Conservation (phyloP, 2,329 filamentous ascomycete species). For the Rhinocladiella mackenziei region DNA sequence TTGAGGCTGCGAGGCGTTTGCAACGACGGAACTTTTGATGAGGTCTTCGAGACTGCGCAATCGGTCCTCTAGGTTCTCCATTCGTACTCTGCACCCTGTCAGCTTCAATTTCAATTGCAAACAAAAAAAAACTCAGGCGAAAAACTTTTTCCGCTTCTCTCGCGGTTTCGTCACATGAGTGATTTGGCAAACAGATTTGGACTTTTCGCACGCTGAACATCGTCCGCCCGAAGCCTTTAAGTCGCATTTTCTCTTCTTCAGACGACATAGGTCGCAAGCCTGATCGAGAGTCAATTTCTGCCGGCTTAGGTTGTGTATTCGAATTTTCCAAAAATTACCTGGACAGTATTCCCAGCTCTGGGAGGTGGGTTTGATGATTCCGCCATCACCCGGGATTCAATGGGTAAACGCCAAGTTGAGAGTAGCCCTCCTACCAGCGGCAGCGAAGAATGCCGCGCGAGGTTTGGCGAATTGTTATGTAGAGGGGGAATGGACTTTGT, state of each 20-base stretch:
- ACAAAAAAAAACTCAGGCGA: background rate
- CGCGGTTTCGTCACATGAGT: constrained; percentile 98
- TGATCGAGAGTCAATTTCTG: no score
- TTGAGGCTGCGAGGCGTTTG: constrained; percentile 49
- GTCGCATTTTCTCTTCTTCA: constrained; percentile 91
- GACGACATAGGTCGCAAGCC: constrained; percentile 94
- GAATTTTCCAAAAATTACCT: constrained; percentile 6
- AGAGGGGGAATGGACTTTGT: no score
- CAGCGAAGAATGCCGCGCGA: no score
- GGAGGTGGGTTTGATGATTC: no score
- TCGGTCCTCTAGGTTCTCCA: constrained; percentile 92
- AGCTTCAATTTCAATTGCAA: background rate
- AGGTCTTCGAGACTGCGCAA: constrained; percentile 82
- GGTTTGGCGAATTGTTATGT: no score
- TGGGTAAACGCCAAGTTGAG: no score
- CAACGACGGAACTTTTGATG: constrained; percentile 72
- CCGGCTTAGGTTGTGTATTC: background rate
- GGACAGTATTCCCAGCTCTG: constrained; percentile 13
- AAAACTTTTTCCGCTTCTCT: constrained; percentile 85
- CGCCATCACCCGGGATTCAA: no score
- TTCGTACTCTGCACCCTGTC: constrained; percentile 70
- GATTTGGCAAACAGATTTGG: constrained; percentile 95
- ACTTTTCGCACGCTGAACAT: constrained; percentile 92
- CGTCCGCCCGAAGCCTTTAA: constrained; percentile 72
- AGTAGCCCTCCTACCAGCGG: no score